Conservation (phyloP, 495 filamentous ascomycete genomes). For the Chaetomidium leptoderma region DNA sequence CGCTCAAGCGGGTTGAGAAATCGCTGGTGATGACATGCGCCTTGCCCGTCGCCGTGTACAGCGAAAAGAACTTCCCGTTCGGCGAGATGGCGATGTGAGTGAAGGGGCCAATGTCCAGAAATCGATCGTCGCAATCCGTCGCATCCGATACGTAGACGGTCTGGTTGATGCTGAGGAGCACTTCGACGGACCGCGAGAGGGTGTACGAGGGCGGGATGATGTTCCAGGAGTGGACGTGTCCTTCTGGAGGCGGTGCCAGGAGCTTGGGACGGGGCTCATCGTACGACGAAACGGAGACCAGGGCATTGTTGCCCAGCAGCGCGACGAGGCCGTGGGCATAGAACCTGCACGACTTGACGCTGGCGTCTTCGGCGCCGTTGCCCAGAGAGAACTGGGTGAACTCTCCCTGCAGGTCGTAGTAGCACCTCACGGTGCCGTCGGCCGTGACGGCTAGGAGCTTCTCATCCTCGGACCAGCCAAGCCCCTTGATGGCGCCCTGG, state of each 20-base stretch:
- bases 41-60: constrained; percentile 81
- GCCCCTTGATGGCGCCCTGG: constrained; percentile 77
- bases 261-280: constrained; percentile 84
- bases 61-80: constrained; percentile 78
- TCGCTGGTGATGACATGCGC: constrained; percentile 92
- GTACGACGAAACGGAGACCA: constrained; percentile 83
- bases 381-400: constrained; percentile 96
- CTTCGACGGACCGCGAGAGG: constrained; percentile 91
- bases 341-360: constrained; percentile 79
- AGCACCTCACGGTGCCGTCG: constrained; percentile 87
- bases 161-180: constrained; percentile 76
- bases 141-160: constrained; percentile 85
- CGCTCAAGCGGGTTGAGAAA: constrained; percentile 85
- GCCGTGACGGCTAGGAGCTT: constrained; percentile 81
- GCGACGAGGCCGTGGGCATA: constrained; percentile 90
- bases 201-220: constrained; percentile 85
- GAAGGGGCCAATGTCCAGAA: constrained; percentile 88
- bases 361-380: constrained; percentile 80
- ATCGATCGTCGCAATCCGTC: constrained; percentile 82
- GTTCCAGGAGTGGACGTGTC: constrained; percentile 80
- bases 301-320: constrained; percentile 81
- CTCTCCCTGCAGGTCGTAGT: constrained; percentile 86
- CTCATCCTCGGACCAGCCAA: constrained; percentile 98
- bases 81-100: constrained; percentile 84
- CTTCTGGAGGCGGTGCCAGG: constrained; percentile 72